Percentiles rank a stretch among this genome's conserved stretches.
Conservation (phyloP, 768 basidiomycete species). For the Boletus patriciae region DNA sequence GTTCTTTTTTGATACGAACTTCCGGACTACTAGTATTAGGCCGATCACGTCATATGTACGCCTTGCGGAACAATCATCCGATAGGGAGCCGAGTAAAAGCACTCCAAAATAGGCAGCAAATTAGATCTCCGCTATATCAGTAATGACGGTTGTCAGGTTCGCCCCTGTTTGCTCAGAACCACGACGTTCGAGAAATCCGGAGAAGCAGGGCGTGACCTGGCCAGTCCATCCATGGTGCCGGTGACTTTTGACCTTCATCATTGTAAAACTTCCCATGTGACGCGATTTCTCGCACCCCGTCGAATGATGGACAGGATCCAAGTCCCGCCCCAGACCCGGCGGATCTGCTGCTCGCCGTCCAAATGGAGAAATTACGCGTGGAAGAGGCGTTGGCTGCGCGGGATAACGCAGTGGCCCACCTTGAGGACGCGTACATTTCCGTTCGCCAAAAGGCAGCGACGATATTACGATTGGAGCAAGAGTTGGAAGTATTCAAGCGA, state of each 20-base stretch:
- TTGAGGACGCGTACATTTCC: constrained; percentile 59
- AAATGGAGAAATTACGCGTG: constrained; percentile 52
- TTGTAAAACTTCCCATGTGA: constrained; percentile 2
- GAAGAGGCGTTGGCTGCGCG: constrained; percentile 61
- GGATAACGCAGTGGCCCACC: constrained; percentile 57
- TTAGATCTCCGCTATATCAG: constrained; percentile 12
- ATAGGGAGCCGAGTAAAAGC: background rate
- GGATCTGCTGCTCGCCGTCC: constrained; percentile 55
- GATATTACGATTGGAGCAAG: constrained; percentile 49
- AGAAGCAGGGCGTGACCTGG: constrained; percentile 3
- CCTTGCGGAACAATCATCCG: too few relatives aligned
- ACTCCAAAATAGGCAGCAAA: background rate
- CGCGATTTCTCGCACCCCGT: background rate
- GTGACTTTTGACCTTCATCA: constrained; percentile 4
- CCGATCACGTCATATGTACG: too few relatives aligned
- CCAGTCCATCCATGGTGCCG: constrained; percentile 18
- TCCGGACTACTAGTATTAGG: too few relatives aligned
- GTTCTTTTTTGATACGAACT: background rate
- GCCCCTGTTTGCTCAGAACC: background rate
- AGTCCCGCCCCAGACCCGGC: constrained; percentile 23
- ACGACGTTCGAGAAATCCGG: background rate
- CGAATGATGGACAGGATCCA: constrained; percentile 11
- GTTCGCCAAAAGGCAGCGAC: constrained; percentile 58
- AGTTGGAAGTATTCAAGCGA: constrained; percentile 33
- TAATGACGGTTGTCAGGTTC: background rate